Conservation (phyloP, 2,329 filamentous ascomycete species). For the Colletotrichum theobromicola region DNA sequence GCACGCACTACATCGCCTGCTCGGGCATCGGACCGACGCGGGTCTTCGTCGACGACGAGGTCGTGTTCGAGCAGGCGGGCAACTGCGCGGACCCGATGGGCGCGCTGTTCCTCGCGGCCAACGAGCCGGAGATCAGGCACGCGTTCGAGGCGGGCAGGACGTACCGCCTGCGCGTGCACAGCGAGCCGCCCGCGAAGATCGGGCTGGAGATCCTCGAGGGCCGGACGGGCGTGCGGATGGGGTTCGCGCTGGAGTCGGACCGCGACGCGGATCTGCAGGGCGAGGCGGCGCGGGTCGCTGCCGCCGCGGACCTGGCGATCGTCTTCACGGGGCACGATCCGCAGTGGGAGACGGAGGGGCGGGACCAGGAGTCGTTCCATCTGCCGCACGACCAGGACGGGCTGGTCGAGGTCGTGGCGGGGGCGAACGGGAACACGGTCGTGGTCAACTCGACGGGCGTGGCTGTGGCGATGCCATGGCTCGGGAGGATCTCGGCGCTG, state of each 20-base stretch:
- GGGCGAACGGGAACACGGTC: constrained; percentile 64
- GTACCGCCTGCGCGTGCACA: constrained; percentile 35
- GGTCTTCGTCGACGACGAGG: constrained; percentile 33
- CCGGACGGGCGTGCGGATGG: constrained; percentile 33
- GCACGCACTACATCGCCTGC: constrained; percentile 35
- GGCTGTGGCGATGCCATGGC: constrained; percentile 65
- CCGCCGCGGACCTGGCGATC: constrained; percentile 58
- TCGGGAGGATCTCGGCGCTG: constrained; percentile 60
- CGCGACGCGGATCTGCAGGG: constrained; percentile 62
- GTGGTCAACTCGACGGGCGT: constrained; percentile 71
- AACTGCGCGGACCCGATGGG: constrained; percentile 38
- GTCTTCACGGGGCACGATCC: constrained; percentile 69
- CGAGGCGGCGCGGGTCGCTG: constrained; percentile 44
- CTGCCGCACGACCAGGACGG: constrained; percentile 66
- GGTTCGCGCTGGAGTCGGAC: constrained; percentile 34
- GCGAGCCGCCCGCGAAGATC: constrained; percentile 30
- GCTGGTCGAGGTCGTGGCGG: constrained; percentile 62
- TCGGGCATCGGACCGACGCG: constrained; percentile 35
- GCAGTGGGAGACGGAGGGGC: constrained; percentile 55
- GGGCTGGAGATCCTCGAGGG: constrained; percentile 37
- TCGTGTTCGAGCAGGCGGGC: constrained; percentile 34
- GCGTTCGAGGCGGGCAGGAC: constrained; percentile 29
- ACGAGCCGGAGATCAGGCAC: constrained; percentile 33
- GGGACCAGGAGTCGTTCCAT: constrained; percentile 61
- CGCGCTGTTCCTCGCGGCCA: constrained; percentile 35